Conservation (phyloP, 78 protist genomes). For the Pigoraptor vietnamica region DNA sequence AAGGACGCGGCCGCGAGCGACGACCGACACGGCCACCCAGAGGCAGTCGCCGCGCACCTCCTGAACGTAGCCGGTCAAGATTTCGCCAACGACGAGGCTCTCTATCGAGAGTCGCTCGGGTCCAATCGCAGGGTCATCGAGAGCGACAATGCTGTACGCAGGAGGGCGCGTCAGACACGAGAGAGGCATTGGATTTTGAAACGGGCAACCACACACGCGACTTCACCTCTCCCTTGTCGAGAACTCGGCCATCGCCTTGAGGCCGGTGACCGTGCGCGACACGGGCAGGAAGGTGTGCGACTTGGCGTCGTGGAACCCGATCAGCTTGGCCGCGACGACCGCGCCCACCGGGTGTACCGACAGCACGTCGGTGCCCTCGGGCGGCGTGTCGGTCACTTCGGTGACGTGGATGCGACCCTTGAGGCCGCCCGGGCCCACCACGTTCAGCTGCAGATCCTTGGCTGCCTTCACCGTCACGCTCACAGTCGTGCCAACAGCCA, state of each 20-base stretch:
- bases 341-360: neutral
- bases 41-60: neutral
- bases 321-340: neutral
- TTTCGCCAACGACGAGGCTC: neutral
- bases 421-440: neutral
- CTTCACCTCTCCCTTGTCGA: neutral
- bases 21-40: neutral
- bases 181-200: no score
- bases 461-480: neutral
- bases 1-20: neutral
- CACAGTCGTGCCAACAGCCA: neutral
- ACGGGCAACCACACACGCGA: neutral
- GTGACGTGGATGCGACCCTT: neutral
- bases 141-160: neutral
- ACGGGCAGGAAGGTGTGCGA: conserved; percentile 1
- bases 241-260: neutral
- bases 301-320: neutral
- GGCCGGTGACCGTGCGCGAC: neutral
- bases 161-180: neutral
- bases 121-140: neutral
- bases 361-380: neutral
- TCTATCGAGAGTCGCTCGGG: neutral
- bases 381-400: neutral
- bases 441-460: neutral
- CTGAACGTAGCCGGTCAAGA: neutral